Evolutionary conservation across 2,329 filamentous ascomycete species (phyloP), one percentile per base, ranked within the genome.

Genomic region (Scedosporium aurantiacum): DNA sequence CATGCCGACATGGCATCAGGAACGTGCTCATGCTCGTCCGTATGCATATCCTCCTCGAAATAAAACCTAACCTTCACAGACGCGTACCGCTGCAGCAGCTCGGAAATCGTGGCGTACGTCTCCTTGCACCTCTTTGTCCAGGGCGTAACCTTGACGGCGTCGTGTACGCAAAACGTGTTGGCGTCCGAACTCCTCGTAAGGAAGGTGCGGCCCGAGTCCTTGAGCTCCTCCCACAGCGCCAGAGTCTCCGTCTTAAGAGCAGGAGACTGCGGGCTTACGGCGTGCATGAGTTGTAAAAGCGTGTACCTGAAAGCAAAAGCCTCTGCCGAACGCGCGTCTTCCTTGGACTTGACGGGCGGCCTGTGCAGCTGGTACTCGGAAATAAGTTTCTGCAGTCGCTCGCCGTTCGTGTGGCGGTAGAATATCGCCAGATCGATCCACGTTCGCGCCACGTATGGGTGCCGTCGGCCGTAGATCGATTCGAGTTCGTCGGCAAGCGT

Each of bases 41-140:
- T 73, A 55, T 78, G 76, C 64, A 76, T 75, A 60, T 78, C 75
- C 62, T 77, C 76, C 55, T 77, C 75, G 62, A 76, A 78, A 63
- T 78, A 77, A 2, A 74, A 69, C 10, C 72, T 65, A 7, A 77
- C 65, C 59, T 69, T 73, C 47, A 76, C 70, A 7, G 71, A 72
- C 12, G 71, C 69, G 57, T 76, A 72, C 60, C 74, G 68, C 60
- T 76, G 69, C 27, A 78, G 64, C 27, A 78, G 70, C 45, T 70
- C 67, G 7, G 73, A 68, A 2, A 72, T 70, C 3, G 70, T 67
- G 14, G 75, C 72, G 64, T 78, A 78, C 58, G 73, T 70, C 57
- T 75, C 71, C 25, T 72, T 70, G 61, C 75, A 78, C 61, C 76
- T 71, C 65, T 75, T 77, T 14, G 72, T 75, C 72, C 72, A 76